Percentiles rank a stretch among this genome's conserved stretches.
Conservation (phyloP, 2,329 filamentous ascomycete species). For the Xylaria polymorpha region DNA sequence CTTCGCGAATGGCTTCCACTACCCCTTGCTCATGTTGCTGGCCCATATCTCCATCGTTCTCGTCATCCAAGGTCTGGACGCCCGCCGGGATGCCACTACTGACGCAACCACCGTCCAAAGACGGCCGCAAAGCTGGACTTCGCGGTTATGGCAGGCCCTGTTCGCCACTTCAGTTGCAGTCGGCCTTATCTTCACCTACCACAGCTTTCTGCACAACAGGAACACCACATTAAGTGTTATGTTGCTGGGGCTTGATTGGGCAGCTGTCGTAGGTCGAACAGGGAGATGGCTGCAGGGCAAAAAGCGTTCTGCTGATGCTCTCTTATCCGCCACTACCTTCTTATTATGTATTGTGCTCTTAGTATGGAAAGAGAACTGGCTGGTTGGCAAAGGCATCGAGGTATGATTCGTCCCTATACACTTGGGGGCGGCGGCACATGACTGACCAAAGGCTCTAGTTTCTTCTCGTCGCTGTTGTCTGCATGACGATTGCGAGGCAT, state of each 20-base stretch:
- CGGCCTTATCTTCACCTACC: constrained; percentile 39
- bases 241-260: constrained; percentile 35
- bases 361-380: constrained; percentile 38
- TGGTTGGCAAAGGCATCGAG: constrained; percentile 38
- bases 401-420: constrained; percentile 17
- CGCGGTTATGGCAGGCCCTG: constrained; percentile 30
- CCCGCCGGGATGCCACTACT: constrained; percentile 9
- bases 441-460: constrained; percentile 30
- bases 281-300: constrained; percentile 33
- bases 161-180: constrained; percentile 30
- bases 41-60: constrained; percentile 35
- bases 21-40: constrained; percentile 39
- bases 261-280: constrained; percentile 24
- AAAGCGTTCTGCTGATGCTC: constrained; percentile 27
- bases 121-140: constrained; percentile 27
- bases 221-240: constrained; percentile 40
- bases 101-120: constrained; percentile 20
- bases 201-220: constrained; percentile 40
- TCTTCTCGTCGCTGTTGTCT: constrained; percentile 31
- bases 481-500: constrained; percentile 30
- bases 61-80: constrained; percentile 17
- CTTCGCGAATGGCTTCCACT: constrained; percentile 38
- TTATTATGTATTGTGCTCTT: constrained; percentile 33
- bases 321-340: constrained; percentile 34
- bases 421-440: neutral